Evolutionary conservation across 176 grass and related monocot species (phyloP).

Genomic region (Zizania latifolia): DNA sequence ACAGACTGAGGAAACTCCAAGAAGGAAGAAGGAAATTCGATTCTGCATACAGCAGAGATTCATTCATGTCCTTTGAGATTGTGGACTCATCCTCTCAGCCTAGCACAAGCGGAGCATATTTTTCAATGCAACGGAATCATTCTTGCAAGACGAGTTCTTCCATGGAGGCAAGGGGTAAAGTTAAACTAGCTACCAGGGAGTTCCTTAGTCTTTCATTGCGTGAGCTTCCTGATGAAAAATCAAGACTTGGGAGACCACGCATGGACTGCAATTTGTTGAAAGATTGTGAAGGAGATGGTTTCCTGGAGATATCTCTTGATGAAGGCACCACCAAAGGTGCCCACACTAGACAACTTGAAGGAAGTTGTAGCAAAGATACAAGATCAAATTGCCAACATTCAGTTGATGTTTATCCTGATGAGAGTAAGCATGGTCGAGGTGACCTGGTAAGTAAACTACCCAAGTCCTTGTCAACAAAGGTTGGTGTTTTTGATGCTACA

Average conservation of each 20-base stretch:
- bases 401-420: constrained; percentile 16
- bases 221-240: constrained; percentile 45
- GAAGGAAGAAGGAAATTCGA: constrained; percentile 67
- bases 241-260: constrained; percentile 30
- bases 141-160: constrained; percentile 33
- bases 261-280: constrained; percentile 57
- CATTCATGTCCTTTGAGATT: constrained; percentile 63
- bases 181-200: constrained; percentile 37
- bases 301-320: constrained; percentile 45
- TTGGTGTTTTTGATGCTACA: constrained; percentile 36
- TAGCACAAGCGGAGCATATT: constrained; percentile 38
- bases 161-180: constrained; percentile 23
- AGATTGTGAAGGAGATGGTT: constrained; percentile 12
- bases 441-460: constrained; percentile 44
- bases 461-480: constrained; percentile 68
- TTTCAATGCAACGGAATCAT: constrained; percentile 1
- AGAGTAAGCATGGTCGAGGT: constrained; percentile 1
- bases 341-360: constrained; percentile 27
- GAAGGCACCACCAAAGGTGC: constrained; percentile 14
- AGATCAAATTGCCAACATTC: constrained; percentile 12
- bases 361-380: constrained; percentile 10
- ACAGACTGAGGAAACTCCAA: constrained; percentile 52
- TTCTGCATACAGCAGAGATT: constrained; percentile 18
- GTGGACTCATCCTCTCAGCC: constrained; percentile 38
- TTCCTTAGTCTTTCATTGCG: constrained; percentile 49